Conservation (phyloP, 768 basidiomycete species). For the Rhodotorula diobovata region DNA sequence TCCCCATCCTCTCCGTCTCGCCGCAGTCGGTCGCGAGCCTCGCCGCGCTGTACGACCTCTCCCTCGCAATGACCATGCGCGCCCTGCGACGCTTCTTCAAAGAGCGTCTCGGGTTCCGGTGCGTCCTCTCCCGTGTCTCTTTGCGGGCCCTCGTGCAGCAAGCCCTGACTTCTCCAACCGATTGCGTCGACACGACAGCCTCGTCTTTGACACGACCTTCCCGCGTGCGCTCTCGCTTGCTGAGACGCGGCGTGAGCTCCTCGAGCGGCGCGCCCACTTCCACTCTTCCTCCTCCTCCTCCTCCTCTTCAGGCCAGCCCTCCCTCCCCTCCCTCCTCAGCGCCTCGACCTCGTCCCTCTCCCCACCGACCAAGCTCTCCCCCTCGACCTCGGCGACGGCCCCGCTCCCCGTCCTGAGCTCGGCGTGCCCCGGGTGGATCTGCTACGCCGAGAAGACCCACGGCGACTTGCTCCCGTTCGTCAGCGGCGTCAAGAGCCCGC, state of each 20-base stretch:
- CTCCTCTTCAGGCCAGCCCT: slow-evolving; percentile 2
- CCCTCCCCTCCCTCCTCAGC: slow-evolving; percentile 10
- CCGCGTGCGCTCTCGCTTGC: slow-evolving; percentile 76
- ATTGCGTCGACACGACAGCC: slow-evolving; percentile 46
- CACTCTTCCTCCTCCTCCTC: background rate
- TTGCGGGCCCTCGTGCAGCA: background rate
- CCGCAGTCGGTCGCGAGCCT: slow-evolving; percentile 82
- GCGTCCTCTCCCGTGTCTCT: background rate
- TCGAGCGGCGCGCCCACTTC: slow-evolving; percentile 57
- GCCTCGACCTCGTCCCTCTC: slow-evolving; percentile 7
- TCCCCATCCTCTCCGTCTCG: slow-evolving; percentile 78
- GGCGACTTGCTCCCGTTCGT: slow-evolving; percentile 89
- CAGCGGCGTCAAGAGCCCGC: slow-evolving; percentile 80
- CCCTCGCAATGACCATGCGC: slow-evolving; percentile 59
- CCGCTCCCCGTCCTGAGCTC: slow-evolving; percentile 85
- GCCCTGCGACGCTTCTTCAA: slow-evolving; percentile 48
- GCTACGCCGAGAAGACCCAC: slow-evolving; percentile 97
- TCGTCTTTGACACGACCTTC: slow-evolving; percentile 91
- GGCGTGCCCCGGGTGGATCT: slow-evolving; percentile 98
- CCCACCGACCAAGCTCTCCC: slow-evolving; percentile 26
- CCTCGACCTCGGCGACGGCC: slow-evolving; percentile 10
- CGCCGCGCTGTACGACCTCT: slow-evolving; percentile 53
- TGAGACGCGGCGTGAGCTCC: slow-evolving; percentile 76
- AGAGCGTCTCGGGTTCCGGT: slow-evolving; percentile 38
- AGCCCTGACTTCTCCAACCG: background rate